Evolutionary conservation across 306 rosid species (phyloP).

Genomic region (Pterocarpus santalinus): DNA sequence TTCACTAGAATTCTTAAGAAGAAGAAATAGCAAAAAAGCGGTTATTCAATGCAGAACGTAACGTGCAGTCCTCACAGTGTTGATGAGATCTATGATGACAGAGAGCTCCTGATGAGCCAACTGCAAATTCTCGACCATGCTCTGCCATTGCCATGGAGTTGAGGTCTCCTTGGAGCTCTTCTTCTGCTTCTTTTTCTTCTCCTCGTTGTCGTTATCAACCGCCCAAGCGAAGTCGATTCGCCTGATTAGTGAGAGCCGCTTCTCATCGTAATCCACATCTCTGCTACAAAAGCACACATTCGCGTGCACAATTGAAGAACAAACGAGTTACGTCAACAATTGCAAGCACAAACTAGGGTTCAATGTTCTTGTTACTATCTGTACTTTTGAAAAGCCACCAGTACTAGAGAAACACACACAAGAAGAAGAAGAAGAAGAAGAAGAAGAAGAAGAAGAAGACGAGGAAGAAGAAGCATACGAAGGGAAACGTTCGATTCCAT

Average conservation of each 20-base stretch:
- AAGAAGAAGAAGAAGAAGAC: neutral
- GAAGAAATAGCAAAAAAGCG: neutral
- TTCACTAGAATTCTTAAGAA: neutral
- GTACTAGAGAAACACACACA: neutral
- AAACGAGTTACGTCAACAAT: neutral
- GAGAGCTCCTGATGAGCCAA: conserved; percentile 92
- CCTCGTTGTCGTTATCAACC: conserved; percentile 80
- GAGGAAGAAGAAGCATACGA: conserved; percentile 55
- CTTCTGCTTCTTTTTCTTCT: conserved; percentile 71
- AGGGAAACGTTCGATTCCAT: conserved; percentile 84
- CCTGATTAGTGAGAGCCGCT: conserved; percentile 75
- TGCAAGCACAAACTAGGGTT: neutral
- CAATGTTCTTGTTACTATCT: neutral
- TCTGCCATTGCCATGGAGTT: conserved; percentile 89
- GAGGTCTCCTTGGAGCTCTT: conserved; percentile 79
- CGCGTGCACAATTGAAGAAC: conserved; percentile 9
- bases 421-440: neutral
- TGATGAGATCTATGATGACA: conserved; percentile 85
- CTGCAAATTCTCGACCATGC: conserved; percentile 87
- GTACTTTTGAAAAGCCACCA: neutral
- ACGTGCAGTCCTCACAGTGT: conserved; percentile 69
- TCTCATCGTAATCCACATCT: conserved; percentile 85
- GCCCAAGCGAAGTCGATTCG: conserved; percentile 95
- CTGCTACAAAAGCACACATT: conserved; percentile 46
- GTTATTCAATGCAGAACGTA: conserved; percentile 1